Conservation (phyloP, 2,329 filamentous ascomycete genomes). For the Diaporthe capsici region DNA sequence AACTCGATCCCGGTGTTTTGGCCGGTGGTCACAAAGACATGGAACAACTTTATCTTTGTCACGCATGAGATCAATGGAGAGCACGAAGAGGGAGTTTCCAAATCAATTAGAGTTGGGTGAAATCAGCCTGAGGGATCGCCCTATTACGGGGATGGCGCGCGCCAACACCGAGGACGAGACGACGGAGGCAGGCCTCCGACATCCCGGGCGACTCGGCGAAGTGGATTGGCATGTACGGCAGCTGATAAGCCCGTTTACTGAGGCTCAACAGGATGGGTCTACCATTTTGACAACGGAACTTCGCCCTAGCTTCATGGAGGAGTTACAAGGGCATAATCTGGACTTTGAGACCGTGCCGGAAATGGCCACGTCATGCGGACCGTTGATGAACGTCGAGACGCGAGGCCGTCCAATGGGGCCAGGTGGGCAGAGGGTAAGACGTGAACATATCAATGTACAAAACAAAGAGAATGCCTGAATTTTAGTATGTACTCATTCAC, state of each 20-base stretch:
- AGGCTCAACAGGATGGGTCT: background rate
- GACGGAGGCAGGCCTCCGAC: conserved; percentile 16
- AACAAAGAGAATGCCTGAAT: background rate
- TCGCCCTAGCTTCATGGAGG: background rate
- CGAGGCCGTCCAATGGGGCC: background rate
- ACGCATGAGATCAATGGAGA: conserved; percentile 5
- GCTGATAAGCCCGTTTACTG: background rate
- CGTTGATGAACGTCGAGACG: background rate
- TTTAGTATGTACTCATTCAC: background rate
- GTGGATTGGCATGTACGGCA: background rate
- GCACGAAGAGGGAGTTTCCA: background rate
- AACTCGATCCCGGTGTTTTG: background rate
- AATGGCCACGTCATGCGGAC: background rate
- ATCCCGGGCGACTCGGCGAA: conserved; percentile 9
- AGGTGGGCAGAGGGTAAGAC: background rate
- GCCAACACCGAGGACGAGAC: background rate
- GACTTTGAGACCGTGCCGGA: conserved; percentile 4
- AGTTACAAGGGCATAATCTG: background rate
- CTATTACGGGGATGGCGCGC: background rate
- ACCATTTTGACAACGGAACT: background rate
- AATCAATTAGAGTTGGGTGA: background rate
- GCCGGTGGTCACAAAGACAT: conserved; percentile 13
- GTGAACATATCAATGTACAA: background rate
- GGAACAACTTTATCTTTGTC: conserved; percentile 10
- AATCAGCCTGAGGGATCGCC: background rate